Percentiles rank a stretch among this genome's conserved stretches.
These are phyloP conservation scores for Ochetophila trinervis DNA, from an alignment of 306 rosid species.

Conservation along the genomic window DNA sequence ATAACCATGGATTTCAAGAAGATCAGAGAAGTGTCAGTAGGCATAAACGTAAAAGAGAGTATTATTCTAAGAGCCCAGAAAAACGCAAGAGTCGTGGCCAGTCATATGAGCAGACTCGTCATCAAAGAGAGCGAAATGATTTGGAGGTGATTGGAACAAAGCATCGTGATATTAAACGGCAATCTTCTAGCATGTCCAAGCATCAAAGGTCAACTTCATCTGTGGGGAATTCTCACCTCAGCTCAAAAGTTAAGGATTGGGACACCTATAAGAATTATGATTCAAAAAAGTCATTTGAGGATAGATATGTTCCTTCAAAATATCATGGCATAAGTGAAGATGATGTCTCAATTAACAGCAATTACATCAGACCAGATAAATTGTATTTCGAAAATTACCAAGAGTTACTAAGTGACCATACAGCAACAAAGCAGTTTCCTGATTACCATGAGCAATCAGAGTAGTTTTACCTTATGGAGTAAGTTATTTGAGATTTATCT, in stretches of 20 bases:
- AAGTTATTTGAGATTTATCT: slow-evolving; percentile 31
- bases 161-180: slow-evolving; percentile 21
- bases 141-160: slow-evolving; percentile 21
- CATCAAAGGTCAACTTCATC: slow-evolving; percentile 33
- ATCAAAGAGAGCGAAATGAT: slow-evolving; percentile 39
- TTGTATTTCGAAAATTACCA: slow-evolving; percentile 12
- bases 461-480: slow-evolving; percentile 30
- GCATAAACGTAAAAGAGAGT: slow-evolving; percentile 33
- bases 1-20: slow-evolving; percentile 31
- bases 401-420: slow-evolving; percentile 4
- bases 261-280: slow-evolving; percentile 32
- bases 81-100: slow-evolving; percentile 36
- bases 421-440: slow-evolving; percentile 14
- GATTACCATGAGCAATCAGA: slow-evolving; percentile 9
- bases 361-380: slow-evolving; percentile 28
- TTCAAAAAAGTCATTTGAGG: slow-evolving; percentile 45
- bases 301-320: slow-evolving; percentile 69
- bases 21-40: slow-evolving; percentile 27
- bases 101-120: slow-evolving; percentile 31
- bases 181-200: slow-evolving; percentile 28
- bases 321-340: slow-evolving; percentile 36
- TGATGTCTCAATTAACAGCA: slow-evolving; percentile 32
- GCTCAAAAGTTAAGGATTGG: slow-evolving; percentile 37
- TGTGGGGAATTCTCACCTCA: slow-evolving; percentile 16
- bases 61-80: slow-evolving; percentile 51